phyloP scores from a whole-genome alignment of 345 rosid species.

The Adansonia digitata region DNA sequence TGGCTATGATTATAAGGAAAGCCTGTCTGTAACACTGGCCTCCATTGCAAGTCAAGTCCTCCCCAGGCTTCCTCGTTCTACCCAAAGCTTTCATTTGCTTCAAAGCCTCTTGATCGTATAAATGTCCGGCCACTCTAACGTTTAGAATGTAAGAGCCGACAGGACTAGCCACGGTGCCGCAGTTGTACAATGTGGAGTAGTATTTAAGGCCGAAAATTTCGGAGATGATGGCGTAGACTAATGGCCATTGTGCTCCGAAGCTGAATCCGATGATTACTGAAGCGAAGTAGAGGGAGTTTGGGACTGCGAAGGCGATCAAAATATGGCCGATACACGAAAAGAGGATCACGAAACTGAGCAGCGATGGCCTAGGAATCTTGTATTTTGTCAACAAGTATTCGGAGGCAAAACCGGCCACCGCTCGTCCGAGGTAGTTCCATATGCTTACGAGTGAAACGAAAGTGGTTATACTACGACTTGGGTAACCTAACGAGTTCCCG shows the following conservation, averaged over 20 bases:
- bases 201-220: slow-evolving; percentile 53
- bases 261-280: slow-evolving; percentile 50
- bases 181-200: slow-evolving; percentile 44
- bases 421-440: slow-evolving; percentile 55
- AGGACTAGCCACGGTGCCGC: slow-evolving; percentile 42
- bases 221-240: slow-evolving; percentile 43
- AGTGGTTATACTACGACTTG: slow-evolving; percentile 31
- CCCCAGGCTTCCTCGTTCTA: slow-evolving; percentile 6
- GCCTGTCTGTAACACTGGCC: slow-evolving; percentile 36
- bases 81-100: slow-evolving; percentile 35
- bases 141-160: slow-evolving; percentile 44
- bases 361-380: slow-evolving; percentile 41
- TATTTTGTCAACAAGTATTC: slow-evolving; percentile 41
- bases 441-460: slow-evolving; percentile 53
- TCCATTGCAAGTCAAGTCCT: slow-evolving; percentile 38
- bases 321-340: slow-evolving; percentile 42
- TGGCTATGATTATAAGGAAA: slow-evolving; percentile 35
- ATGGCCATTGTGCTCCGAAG: slow-evolving; percentile 48
- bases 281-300: slow-evolving; percentile 45
- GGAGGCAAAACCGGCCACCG: slow-evolving; percentile 37
- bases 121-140: slow-evolving; percentile 40
- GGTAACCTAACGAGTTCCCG: slow-evolving; percentile 38
- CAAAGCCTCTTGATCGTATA: slow-evolving; percentile 42
- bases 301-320: slow-evolving; percentile 39
- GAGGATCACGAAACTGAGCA: slow-evolving; percentile 36